These are phyloP conservation scores for Panellus pusillus DNA, from an alignment of 768 basidiomycete genomes.

Conservation along the genomic window DNA sequence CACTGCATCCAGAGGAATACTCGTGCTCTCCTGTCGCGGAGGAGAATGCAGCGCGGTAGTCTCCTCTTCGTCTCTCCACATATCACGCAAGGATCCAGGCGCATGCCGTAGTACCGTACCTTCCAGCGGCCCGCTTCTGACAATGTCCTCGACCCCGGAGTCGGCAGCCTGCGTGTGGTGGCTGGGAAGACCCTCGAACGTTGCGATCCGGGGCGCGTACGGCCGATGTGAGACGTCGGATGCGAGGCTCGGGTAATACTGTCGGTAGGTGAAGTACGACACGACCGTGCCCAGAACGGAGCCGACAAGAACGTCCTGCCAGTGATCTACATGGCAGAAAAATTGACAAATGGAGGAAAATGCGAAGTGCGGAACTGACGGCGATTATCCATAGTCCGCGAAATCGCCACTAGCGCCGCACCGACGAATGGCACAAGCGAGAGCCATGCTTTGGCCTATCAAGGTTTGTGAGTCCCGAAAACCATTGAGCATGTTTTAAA, in stretches of 20 bases:
- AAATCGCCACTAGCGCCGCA: slow-evolving; percentile 78
- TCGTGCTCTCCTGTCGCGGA: neutral
- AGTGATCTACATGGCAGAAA: slow-evolving; percentile 62
- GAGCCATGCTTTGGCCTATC: slow-evolving; percentile 80
- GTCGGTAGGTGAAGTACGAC: slow-evolving; percentile 77
- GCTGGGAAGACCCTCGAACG: slow-evolving; percentile 47
- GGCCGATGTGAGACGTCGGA: slow-evolving; percentile 68
- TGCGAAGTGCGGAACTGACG: slow-evolving; percentile 46
- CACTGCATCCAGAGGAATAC: slow-evolving; percentile 15
- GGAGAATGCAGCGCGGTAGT: neutral
- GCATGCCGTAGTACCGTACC: slow-evolving; percentile 36
- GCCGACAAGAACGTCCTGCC: slow-evolving; percentile 88
- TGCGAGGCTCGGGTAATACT: slow-evolving; percentile 77
- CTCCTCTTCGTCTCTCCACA: slow-evolving; percentile 31
- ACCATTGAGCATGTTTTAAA: neutral
- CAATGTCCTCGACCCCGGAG: slow-evolving; percentile 4
- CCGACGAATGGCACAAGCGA: slow-evolving; percentile 73
- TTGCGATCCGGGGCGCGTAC: slow-evolving; percentile 63
- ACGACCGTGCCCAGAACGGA: slow-evolving; percentile 69
- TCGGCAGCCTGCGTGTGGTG: slow-evolving; percentile 23
- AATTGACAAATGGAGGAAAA: slow-evolving; percentile 9
- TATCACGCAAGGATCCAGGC: slow-evolving; percentile 23
- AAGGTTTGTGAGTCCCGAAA: slow-evolving; percentile 19
- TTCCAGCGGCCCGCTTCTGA: slow-evolving; percentile 23
- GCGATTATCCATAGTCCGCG: slow-evolving; percentile 89